Evolutionary conservation across 2,329 filamentous ascomycete genomes (phyloP).

Genomic region (Rutstroemia sp.): DNA sequence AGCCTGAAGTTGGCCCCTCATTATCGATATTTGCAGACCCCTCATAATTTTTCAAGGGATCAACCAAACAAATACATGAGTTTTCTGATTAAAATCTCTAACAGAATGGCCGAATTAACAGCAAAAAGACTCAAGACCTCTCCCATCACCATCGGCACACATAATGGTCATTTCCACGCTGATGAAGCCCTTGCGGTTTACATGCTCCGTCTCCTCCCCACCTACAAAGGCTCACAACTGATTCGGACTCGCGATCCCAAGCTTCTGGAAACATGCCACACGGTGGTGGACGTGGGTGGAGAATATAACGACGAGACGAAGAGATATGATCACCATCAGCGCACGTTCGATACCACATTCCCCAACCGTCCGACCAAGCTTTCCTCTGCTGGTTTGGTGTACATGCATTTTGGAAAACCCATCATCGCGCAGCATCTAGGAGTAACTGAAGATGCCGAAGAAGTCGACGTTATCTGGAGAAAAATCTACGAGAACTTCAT

Average conservation of each 20-base stretch:
- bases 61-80: constrained; percentile 21
- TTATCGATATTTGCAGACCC: neutral
- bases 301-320: constrained; percentile 72
- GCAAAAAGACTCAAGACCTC: constrained; percentile 80
- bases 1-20: constrained; percentile 4
- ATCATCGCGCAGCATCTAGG: constrained; percentile 66
- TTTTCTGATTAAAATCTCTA: constrained; percentile 35
- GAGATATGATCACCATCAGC: constrained; percentile 97
- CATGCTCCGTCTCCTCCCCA: constrained; percentile 83
- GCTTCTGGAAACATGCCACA: constrained; percentile 75
- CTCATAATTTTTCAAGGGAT: neutral
- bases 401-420: constrained; percentile 85
- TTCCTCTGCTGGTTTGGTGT: constrained; percentile 87
- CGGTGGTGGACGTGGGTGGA: constrained; percentile 95
- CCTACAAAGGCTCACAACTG: constrained; percentile 66
- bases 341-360: constrained; percentile 79
- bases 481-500: constrained; percentile 93
- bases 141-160: constrained; percentile 61
- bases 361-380: constrained; percentile 80
- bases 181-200: constrained; percentile 96
- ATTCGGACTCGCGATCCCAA: constrained; percentile 82
- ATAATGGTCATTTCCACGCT: constrained; percentile 98
- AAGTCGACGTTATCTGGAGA: constrained; percentile 69
- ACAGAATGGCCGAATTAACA: constrained; percentile 61
- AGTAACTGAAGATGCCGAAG: constrained; percentile 52